Base-by-base conservation (phyloP, 805 yeast genomes). In the Nakazawaea ernobii region DNA sequence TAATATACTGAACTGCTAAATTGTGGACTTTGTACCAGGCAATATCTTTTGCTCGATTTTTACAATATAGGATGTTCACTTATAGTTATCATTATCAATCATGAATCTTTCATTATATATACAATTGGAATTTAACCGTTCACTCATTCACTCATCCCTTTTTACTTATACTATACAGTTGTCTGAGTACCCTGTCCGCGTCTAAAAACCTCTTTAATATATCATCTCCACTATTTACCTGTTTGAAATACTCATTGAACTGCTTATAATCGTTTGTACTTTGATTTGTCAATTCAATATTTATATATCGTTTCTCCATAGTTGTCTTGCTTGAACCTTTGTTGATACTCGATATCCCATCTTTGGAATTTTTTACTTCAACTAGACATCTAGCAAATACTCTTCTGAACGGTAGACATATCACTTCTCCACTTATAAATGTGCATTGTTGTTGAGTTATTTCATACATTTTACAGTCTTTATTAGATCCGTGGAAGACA, bases 351-450 rank as follows among this genome's bases (percentile, higher is more conserved):
- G 33, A 10, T 30, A 11, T 6, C 6, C 6, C 42, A 20, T 17
- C 36, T 14, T 40, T 35, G 6, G 65, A 38, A 49, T 51, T 20
- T 49, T 56, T 42, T 50, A 52, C 55, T 20, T 52, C 52, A 49
- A 65, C 61, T 10, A 59, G 44, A 55, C 81, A 75, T 49, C 73
- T 64, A 26, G 69, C 60, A 59, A 75, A 75, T 2, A 75, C 43
- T 26, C 81, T 54, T 48, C 67, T 74, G 59, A 76, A 76, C 1
- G 82, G 80, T 2, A 66, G 54, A 56, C 82, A 77, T 8, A 65
- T 59, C 35, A 71, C 65, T 20, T 66, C 58, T n/a, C 63, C 62
- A 1, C 71, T 73, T 45, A 68, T 67, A 50, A 66, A 71, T 6
- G 74, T 65, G 54, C 82, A 77, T 50, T 74, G 75, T 55, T 64